A percentile compares a stretch with the other conserved stretches of the same genome.
Evolutionary conservation across 2,329 filamentous ascomycete species (phyloP).

Genomic region (Daldinia sp.): DNA sequence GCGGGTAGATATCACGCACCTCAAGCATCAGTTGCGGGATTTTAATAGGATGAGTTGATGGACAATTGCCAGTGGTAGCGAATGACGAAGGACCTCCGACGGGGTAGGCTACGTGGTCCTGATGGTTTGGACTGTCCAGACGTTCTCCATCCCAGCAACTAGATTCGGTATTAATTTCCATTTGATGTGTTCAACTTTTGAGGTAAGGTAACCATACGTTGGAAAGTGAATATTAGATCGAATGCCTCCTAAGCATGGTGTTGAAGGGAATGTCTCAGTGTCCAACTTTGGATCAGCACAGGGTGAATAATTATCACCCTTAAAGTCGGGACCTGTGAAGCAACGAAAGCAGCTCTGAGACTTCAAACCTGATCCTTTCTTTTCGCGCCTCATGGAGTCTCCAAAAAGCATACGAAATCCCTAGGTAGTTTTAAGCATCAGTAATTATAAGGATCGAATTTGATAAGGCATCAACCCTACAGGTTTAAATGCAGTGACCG

Average conservation of each 20-base stretch:
- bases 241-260: slow-evolving; percentile 60
- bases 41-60: slow-evolving; percentile 63
- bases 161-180: slow-evolving; percentile 6
- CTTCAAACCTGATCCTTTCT: slow-evolving; percentile 44
- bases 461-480: slow-evolving; percentile 54
- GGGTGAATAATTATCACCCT: slow-evolving; percentile 56
- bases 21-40: slow-evolving; percentile 72
- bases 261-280: slow-evolving; percentile 54
- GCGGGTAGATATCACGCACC: slow-evolving; percentile 49
- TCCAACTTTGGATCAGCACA: slow-evolving; percentile 59
- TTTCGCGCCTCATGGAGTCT: slow-evolving; percentile 51
- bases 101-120: slow-evolving; percentile 65
- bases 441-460: background rate
- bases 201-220: slow-evolving; percentile 44
- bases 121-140: slow-evolving; percentile 60
- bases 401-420: slow-evolving; percentile 58
- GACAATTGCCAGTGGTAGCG: slow-evolving; percentile 56
- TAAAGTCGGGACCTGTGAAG: slow-evolving; percentile 55
- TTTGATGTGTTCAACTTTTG: background rate
- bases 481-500: slow-evolving; percentile 55
- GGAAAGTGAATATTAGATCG: slow-evolving; percentile 67
- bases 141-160: slow-evolving; percentile 66
- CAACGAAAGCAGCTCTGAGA: slow-evolving; percentile 56
- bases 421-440: slow-evolving; percentile 32
- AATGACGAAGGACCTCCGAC: slow-evolving; percentile 44